A percentile compares a stretch with the other conserved stretches of the same genome.
phyloP scores from a whole-genome alignment of 2,329 filamentous ascomycete genomes.

The Colletotrichum destructivum region DNA sequence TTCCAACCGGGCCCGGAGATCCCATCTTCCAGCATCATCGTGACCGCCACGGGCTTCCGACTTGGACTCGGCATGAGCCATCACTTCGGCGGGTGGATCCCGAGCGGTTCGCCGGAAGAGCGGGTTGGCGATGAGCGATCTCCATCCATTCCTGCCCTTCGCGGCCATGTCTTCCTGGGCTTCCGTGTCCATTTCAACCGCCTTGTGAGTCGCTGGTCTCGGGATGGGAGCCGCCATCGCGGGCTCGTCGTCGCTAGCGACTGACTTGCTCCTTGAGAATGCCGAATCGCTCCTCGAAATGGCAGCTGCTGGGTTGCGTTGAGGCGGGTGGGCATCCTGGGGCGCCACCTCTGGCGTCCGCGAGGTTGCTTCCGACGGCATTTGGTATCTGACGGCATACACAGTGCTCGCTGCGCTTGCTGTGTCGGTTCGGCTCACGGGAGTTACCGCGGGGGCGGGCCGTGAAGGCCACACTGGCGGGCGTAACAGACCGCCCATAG shows the following conservation, averaged over 20 bases:
- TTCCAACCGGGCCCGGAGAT: slow-evolving; percentile 70
- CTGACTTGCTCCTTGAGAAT: slow-evolving; percentile 23
- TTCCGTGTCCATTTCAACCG: slow-evolving; percentile 47
- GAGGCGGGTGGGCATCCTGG: slow-evolving; percentile 30
- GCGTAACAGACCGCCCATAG: slow-evolving; percentile 57
- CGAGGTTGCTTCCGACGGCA: slow-evolving; percentile 65
- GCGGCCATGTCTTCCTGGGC: slow-evolving; percentile 44
- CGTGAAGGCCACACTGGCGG: slow-evolving; percentile 70
- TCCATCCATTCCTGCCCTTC: slow-evolving; percentile 48
- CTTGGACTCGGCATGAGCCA: slow-evolving; percentile 26
- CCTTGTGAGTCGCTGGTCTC: slow-evolving; percentile 31
- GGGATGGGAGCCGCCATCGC: slow-evolving; percentile 40
- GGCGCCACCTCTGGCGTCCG: slow-evolving; percentile 23
- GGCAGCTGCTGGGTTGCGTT: slow-evolving; percentile 19
- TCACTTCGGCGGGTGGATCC: slow-evolving; percentile 34
- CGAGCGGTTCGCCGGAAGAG: slow-evolving; percentile 48
- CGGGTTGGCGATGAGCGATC: slow-evolving; percentile 49
- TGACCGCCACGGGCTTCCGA: slow-evolving; percentile 44
- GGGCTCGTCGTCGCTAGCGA: slow-evolving; percentile 46
- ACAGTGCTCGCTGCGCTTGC: slow-evolving; percentile 75
- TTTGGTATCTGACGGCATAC: slow-evolving; percentile 74
- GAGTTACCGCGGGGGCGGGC: slow-evolving; percentile 69
- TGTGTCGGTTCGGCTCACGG: slow-evolving; percentile 74
- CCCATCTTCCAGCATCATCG: slow-evolving; percentile 62
- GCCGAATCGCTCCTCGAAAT: slow-evolving; percentile 29